Evolutionary conservation across 129 eudicot species (phyloP).

Genomic region (Artemisia tridentata): DNA sequence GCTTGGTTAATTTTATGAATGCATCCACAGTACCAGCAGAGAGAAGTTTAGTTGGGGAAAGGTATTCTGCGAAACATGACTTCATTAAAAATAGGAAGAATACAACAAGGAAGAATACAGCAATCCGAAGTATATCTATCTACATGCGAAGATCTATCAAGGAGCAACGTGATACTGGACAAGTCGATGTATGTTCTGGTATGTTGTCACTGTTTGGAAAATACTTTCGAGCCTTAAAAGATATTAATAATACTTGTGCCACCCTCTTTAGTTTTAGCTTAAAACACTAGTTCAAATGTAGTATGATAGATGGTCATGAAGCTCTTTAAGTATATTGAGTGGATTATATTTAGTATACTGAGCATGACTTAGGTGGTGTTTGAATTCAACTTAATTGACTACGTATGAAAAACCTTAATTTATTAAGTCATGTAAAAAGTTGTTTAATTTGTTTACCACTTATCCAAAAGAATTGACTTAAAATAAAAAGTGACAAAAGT

Average conservation of each 20-base stretch:
- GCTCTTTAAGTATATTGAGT: background rate
- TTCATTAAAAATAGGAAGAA: background rate
- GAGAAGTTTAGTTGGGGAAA: background rate
- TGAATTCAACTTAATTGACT: no score
- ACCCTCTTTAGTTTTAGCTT: background rate
- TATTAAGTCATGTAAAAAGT: no score
- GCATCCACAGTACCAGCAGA: background rate
- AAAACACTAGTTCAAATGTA: background rate
- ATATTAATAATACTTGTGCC: background rate
- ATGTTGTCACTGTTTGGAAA: background rate
- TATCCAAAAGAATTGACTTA: no score
- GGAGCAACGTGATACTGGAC: background rate
- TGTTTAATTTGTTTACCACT: no score
- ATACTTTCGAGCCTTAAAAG: background rate
- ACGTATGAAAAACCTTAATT: no score
- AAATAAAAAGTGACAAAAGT: no score
- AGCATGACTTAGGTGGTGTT: no score
- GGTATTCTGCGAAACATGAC: background rate
- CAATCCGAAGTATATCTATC: background rate
- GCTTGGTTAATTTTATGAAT: background rate
- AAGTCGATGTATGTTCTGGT: conserved; percentile 11
- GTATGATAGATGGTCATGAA: background rate
- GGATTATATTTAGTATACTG: no score
- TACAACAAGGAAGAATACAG: no score
- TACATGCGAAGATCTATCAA: background rate